Conservation (phyloP, 192 early-diverging fungal species). For the Linnemannia elongata region DNA sequence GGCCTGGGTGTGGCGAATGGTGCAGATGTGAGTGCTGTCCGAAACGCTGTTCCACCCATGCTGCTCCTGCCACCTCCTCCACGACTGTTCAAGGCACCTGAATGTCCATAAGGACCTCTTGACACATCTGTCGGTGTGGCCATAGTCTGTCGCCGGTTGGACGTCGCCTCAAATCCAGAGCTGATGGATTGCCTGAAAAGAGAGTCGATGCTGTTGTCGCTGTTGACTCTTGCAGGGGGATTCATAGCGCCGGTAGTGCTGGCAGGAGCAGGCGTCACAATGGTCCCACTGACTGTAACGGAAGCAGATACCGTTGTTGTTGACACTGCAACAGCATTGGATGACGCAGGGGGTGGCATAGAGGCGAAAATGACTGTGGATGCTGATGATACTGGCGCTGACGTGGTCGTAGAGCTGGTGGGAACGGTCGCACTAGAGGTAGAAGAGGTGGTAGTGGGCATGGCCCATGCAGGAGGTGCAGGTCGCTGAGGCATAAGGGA, state of each 20-base stretch:
- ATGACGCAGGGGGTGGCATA: background rate
- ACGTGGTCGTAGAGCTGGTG: background rate
- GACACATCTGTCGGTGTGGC: conserved; percentile 12
- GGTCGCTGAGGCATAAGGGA: conserved; percentile 15
- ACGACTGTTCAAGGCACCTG: background rate
- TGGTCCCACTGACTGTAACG: background rate
- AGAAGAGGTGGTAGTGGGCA: background rate
- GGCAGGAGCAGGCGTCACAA: conserved; percentile 11
- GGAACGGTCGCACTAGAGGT: background rate
- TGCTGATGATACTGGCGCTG: background rate
- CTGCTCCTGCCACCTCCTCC: conserved; percentile 18
- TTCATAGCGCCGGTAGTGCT: background rate
- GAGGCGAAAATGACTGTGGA: background rate
- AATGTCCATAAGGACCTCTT: background rate
- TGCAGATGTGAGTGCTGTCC: background rate
- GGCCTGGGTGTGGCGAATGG: conserved; percentile 5
- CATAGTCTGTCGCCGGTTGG: conserved; percentile 40
- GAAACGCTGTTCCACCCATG: conserved; percentile 18
- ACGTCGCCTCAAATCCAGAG: conserved; percentile 42
- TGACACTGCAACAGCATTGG: background rate
- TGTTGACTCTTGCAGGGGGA: background rate
- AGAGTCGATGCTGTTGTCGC: conserved; percentile 18
- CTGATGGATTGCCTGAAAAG: conserved; percentile 36
- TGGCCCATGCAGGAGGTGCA: background rate
- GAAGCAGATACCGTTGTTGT: background rate